These are phyloP conservation scores for Alternaria alternata DNA, from an alignment of 2,329 filamentous ascomycete genomes.

Conservation along the genomic window DNA sequence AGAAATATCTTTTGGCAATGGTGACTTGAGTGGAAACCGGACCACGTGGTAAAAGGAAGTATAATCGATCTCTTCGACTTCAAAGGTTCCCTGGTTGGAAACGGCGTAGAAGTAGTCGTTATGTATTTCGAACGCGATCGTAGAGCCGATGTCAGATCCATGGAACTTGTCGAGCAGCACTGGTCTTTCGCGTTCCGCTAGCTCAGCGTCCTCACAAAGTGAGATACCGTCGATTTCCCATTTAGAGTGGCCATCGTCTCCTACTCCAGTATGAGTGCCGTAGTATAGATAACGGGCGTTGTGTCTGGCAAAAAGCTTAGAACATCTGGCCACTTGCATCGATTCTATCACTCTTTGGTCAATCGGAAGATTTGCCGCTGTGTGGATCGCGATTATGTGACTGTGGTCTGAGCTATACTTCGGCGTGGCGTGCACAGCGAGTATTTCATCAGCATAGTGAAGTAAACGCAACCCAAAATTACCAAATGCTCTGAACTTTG, in stretches of 20 bases:
- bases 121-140: slow-evolving; percentile 76
- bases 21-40: slow-evolving; percentile 65
- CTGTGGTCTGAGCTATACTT: slow-evolving; percentile 20
- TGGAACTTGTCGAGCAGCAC: slow-evolving; percentile 66
- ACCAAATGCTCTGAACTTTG: slow-evolving; percentile 5
- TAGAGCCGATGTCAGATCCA: slow-evolving; percentile 71
- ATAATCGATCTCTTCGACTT: slow-evolving; percentile 70
- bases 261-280: slow-evolving; percentile 67
- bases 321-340: slow-evolving; percentile 43
- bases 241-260: slow-evolving; percentile 64
- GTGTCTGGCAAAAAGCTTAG: slow-evolving; percentile 73
- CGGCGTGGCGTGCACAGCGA: slow-evolving; percentile 35
- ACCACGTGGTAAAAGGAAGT: slow-evolving; percentile 74
- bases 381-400: slow-evolving; percentile 40
- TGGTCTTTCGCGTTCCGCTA: slow-evolving; percentile 52
- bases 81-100: slow-evolving; percentile 70
- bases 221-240: slow-evolving; percentile 66
- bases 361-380: slow-evolving; percentile 22
- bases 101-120: slow-evolving; percentile 72
- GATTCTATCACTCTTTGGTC: slow-evolving; percentile 48
- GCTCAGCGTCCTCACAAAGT: slow-evolving; percentile 50
- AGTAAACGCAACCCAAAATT: slow-evolving; percentile 54
- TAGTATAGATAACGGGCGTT: slow-evolving; percentile 69
- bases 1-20: slow-evolving; percentile 53
- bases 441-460: slow-evolving; percentile 45